A percentile compares a stretch with the other conserved stretches of the same genome.
These are phyloP conservation scores for Sicyos edulis DNA, from an alignment of 306 rosid species.

Conservation along the genomic window DNA sequence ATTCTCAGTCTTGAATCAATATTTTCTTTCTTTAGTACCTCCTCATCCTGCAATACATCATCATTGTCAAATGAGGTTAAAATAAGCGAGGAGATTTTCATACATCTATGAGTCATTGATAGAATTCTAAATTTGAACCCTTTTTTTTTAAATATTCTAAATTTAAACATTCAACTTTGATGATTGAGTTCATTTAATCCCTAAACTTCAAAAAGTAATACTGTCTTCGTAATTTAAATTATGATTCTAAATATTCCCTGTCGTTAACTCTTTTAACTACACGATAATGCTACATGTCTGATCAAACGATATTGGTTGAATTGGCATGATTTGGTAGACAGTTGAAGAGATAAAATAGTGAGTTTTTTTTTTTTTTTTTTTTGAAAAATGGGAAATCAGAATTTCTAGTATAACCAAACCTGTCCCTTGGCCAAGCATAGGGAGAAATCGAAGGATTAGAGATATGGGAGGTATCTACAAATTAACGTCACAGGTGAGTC, in stretches of 20 bases:
- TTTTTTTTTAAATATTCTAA: no score
- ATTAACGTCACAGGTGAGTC: no score
- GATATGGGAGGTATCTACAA: no score
- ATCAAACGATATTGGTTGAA: neutral
- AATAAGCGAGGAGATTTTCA: neutral
- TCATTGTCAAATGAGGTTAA: neutral
- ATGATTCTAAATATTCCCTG: neutral
- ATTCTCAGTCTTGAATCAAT: conserved; percentile 59
- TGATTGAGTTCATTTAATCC: neutral
- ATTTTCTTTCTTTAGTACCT: conserved; percentile 45
- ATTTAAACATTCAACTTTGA: neutral
- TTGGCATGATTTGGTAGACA: neutral
- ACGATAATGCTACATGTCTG: neutral
- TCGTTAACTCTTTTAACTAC: neutral
- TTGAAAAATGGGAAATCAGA: no score
- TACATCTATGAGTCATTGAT: neutral
- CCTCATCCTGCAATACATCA: conserved; percentile 54
- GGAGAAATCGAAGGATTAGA: no score
- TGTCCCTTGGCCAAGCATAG: no score
- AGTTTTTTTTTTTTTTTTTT: no score
- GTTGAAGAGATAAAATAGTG: neutral
- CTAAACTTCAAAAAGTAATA: neutral
- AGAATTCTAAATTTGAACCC: neutral
- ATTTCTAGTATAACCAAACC: no score
- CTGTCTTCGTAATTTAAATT: no score